These are phyloP conservation scores for Eragrostis curvula DNA, from an alignment of 176 grass and related monocot genomes.

Conservation along the genomic window DNA sequence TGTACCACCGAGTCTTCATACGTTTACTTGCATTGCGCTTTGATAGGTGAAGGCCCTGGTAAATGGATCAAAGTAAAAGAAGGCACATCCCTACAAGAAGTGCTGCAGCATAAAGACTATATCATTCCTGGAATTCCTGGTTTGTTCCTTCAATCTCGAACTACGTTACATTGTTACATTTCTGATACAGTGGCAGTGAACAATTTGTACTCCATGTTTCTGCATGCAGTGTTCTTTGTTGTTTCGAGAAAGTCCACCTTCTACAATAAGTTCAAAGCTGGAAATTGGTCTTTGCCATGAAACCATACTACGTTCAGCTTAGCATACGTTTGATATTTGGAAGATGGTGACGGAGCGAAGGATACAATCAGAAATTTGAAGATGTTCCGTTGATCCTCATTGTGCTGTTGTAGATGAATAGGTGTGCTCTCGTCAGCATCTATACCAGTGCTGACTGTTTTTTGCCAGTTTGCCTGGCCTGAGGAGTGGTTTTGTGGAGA, in stretches of 20 bases:
- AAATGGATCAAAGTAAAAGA: conserved; percentile 85
- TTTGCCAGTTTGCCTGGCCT: not conserved
- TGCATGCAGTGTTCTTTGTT: conserved; percentile 80
- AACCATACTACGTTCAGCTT: not conserved
- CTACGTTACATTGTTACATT: not conserved
- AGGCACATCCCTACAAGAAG: conserved; percentile 73
- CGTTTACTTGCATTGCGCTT: conserved; percentile 22
- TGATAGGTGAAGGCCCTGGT: conserved; percentile 44
- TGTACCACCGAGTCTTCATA: not conserved
- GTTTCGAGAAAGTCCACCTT: conserved; percentile 85
- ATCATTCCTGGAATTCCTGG: conserved; percentile 83
- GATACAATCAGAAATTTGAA: conserved; percentile 8
- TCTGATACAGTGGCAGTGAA: not conserved
- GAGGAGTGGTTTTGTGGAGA: not conserved
- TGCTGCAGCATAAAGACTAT: conserved; percentile 61
- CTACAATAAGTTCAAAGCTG: conserved; percentile 72
- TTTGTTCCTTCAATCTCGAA: conserved; percentile 32
- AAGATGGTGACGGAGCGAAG: not conserved
- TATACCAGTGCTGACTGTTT: not conserved
- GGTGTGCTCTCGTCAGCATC: not conserved
- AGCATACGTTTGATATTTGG: not conserved
- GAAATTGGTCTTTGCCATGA: conserved; percentile 82
- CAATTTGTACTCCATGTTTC: not conserved
- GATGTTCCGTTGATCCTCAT: not conserved
- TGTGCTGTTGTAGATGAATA: not conserved